phyloP scores from a whole-genome alignment of 805 yeast species.

The Nakazawaea pomicola region DNA sequence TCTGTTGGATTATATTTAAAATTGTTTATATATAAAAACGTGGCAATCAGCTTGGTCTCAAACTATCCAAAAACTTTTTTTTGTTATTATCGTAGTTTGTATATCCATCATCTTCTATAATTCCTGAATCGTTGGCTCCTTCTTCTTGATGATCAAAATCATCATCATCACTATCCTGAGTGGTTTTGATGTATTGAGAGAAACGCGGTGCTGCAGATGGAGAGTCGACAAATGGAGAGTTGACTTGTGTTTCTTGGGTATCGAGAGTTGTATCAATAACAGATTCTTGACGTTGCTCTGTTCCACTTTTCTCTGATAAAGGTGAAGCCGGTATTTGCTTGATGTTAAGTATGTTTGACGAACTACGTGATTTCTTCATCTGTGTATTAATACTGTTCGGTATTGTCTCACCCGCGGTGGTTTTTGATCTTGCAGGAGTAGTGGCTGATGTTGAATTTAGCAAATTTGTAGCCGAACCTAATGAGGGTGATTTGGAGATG shows the following conservation, averaged over 20 bases:
- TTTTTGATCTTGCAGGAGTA: background rate
- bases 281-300: too few relatives aligned
- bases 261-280: too few relatives aligned
- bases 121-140: constrained; percentile 9
- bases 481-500: background rate
- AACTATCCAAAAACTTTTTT: constrained; percentile 33
- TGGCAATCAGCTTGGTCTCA: constrained; percentile 36
- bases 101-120: constrained; percentile 26
- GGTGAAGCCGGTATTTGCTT: background rate
- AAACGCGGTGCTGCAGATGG: constrained; percentile 18
- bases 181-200: constrained; percentile 11
- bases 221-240: constrained; percentile 11
- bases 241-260: too few relatives aligned
- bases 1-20: too few relatives aligned
- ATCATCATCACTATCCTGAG: background rate
- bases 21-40: too few relatives aligned
- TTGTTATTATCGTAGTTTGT: constrained; percentile 40
- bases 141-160: too few relatives aligned
- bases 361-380: background rate
- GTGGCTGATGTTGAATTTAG: background rate
- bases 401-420: background rate
- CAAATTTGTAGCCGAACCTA: background rate
- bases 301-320: too few relatives aligned
- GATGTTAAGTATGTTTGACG: background rate
- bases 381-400: too few relatives aligned